Percentiles rank a stretch among this genome's conserved stretches.
phyloP scores from a whole-genome alignment of 2,329 filamentous ascomycete species.

The Arthrinium puccinioides region DNA sequence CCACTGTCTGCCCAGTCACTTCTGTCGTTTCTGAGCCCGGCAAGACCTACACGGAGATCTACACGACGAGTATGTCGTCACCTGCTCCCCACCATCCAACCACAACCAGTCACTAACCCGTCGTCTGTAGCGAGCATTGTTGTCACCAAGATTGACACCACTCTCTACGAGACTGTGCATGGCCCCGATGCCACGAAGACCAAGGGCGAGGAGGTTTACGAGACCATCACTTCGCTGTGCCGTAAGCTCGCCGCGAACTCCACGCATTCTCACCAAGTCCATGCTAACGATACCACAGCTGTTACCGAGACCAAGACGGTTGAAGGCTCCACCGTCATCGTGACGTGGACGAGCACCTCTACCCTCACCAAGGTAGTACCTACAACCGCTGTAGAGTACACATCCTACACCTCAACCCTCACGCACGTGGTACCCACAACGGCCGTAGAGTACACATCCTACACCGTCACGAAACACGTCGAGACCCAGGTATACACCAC shows the following conservation, averaged over 20 bases:
- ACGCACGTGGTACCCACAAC: conserved; percentile 10
- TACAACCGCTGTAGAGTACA: no score
- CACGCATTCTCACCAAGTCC: no score
- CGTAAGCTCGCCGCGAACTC: no score
- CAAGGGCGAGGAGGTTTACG: conserved; percentile 28
- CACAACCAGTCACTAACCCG: neutral
- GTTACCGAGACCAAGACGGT: conserved; percentile 37
- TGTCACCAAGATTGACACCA: conserved; percentile 22
- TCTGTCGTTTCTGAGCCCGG: conserved; percentile 28
- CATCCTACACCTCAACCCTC: no score
- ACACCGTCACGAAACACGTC: conserved; percentile 19
- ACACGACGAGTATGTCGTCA: conserved; percentile 24
- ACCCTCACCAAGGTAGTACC: conserved; percentile 23
- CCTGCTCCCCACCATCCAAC: neutral
- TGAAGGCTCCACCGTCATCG: conserved; percentile 30
- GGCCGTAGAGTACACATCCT: conserved; percentile 22
- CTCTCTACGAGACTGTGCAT: conserved; percentile 25
- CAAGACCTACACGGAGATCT: conserved; percentile 30
- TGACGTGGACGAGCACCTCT: conserved; percentile 32
- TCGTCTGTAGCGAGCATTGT: conserved; percentile 25
- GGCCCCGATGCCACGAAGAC: conserved; percentile 29
- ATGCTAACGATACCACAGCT: no score
- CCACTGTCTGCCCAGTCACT: conserved; percentile 25
- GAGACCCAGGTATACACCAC: conserved; percentile 25
- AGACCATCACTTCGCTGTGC: conserved; percentile 35